A percentile compares a stretch with the other conserved stretches of the same genome.
Evolutionary conservation across 352 stramenopile genomes (phyloP).

Genomic region (Phytophthora niederhauseri): DNA sequence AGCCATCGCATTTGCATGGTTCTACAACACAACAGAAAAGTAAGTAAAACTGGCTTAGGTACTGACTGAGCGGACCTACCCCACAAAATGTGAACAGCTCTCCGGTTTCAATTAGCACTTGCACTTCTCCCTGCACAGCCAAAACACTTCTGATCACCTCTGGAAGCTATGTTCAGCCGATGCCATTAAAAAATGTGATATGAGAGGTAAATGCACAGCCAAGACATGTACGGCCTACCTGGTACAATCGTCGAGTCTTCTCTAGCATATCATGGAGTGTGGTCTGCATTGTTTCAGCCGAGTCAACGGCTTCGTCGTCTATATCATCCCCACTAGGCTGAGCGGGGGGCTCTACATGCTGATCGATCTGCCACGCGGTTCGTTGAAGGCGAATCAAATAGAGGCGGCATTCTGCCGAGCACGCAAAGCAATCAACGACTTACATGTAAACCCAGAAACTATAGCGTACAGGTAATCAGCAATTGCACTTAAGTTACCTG

Average conservation of each 20-base stretch:
- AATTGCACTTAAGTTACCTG: conserved; percentile 33
- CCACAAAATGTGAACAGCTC: conserved; percentile 39
- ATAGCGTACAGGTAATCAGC: background rate
- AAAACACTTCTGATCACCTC: conserved; percentile 37
- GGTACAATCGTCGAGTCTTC: conserved; percentile 42
- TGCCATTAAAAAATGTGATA: background rate
- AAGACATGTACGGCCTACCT: conserved; percentile 21
- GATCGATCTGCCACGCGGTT: conserved; percentile 34
- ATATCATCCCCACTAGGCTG: background rate
- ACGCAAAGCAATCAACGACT: background rate
- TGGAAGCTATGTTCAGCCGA: conserved; percentile 22
- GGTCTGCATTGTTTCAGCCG: conserved; percentile 18
- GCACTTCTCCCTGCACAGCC: conserved; percentile 46
- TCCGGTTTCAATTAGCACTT: conserved; percentile 53
- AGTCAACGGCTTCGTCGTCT: conserved; percentile 5
- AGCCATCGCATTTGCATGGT: conserved; percentile 36
- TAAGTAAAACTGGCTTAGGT: background rate
- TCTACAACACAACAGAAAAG: conserved; percentile 20
- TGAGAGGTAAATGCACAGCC: background rate
- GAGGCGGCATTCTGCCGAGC: conserved; percentile 30
- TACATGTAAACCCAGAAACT: background rate
- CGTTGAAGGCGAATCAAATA: conserved; percentile 40
- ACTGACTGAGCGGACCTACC: conserved; percentile 22
- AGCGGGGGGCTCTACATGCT: background rate
- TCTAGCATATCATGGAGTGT: conserved; percentile 31